A percentile compares a stretch with the other conserved stretches of the same genome.
Conservation (phyloP, 2,329 filamentous ascomycete species). For the Madurella fahalii region DNA sequence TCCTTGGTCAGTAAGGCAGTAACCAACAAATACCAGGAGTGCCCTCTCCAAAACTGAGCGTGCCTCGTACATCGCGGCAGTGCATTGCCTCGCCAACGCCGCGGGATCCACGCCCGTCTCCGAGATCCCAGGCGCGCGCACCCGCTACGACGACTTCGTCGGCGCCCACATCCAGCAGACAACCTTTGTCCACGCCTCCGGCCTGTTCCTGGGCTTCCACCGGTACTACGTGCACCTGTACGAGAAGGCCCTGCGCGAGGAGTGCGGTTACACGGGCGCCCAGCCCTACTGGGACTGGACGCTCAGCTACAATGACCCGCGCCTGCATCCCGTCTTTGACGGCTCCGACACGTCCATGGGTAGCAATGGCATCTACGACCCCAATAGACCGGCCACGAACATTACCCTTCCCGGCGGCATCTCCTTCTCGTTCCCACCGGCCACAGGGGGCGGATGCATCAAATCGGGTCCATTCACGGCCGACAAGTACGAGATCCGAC, state of each 20-base stretch:
- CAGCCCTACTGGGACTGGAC: slow-evolving; percentile 35
- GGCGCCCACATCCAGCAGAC: slow-evolving; percentile 19
- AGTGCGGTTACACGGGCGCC: slow-evolving; percentile 28
- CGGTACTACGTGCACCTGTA: slow-evolving; percentile 14
- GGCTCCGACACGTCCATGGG: slow-evolving; percentile 13
- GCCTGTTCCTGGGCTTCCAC: slow-evolving; percentile 21
- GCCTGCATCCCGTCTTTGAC: slow-evolving; percentile 16
- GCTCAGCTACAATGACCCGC: slow-evolving; percentile 13
- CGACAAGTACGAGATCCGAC: slow-evolving; percentile 8
- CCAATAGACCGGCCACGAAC: not conserved
- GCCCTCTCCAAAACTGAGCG: slow-evolving; percentile 1
- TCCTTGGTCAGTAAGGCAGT: not conserved
- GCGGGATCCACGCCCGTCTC: not conserved
- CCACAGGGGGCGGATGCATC: slow-evolving; percentile 20
- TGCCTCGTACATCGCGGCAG: slow-evolving; percentile 3
- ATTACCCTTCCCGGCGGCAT: not conserved
- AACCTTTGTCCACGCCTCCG: slow-evolving; percentile 16
- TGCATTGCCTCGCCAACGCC: slow-evolving; percentile 11
- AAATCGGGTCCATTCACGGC: slow-evolving; percentile 13
- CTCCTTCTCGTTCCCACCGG: slow-evolving; percentile 8
- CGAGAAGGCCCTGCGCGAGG: slow-evolving; percentile 23
- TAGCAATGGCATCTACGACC: slow-evolving; percentile 15
- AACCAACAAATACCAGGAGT: slow-evolving; percentile 1
- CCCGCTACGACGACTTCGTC: slow-evolving; percentile 23
- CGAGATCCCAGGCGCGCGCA: slow-evolving; percentile 12